phyloP scores from a whole-genome alignment of 202 grass and related monocot species.

The Zoysia matrella region DNA sequence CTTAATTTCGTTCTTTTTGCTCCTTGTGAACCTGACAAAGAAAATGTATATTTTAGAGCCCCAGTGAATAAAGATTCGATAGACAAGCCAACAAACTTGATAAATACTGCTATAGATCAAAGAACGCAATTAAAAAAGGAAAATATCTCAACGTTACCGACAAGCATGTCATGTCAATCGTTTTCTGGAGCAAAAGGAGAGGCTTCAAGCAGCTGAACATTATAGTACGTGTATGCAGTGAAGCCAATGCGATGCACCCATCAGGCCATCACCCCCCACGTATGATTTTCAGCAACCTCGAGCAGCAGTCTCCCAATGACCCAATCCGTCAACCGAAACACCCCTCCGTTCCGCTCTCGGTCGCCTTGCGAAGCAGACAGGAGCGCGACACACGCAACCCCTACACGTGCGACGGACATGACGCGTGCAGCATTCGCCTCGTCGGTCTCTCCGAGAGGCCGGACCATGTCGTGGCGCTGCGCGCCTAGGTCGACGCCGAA shows the following conservation, averaged over 20 bases:
- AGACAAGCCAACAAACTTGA: not conserved
- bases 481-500: too few relatives aligned
- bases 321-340: not conserved
- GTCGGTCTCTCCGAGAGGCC: too few relatives aligned
- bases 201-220: not conserved
- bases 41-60: too few relatives aligned
- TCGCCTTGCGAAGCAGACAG: not conserved
- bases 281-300: not conserved
- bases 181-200: not conserved
- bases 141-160: not conserved
- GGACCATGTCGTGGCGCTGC: too few relatives aligned
- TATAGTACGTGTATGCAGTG: not conserved
- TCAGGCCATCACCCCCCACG: not conserved
- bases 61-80: too few relatives aligned
- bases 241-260: not conserved
- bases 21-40: not conserved
- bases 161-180: not conserved
- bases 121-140: too few relatives aligned
- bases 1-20: not conserved
- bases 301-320: not conserved
- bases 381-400: slow-evolving; percentile 36
- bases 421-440: too few relatives aligned
- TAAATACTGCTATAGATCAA: too few relatives aligned
- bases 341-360: not conserved
- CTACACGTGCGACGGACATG: slow-evolving; percentile 21